Evolutionary conservation across 176 grass and related monocot genomes (phyloP), one percentile per base, ranked within the genome.

Genomic region (Phragmites australis): DNA sequence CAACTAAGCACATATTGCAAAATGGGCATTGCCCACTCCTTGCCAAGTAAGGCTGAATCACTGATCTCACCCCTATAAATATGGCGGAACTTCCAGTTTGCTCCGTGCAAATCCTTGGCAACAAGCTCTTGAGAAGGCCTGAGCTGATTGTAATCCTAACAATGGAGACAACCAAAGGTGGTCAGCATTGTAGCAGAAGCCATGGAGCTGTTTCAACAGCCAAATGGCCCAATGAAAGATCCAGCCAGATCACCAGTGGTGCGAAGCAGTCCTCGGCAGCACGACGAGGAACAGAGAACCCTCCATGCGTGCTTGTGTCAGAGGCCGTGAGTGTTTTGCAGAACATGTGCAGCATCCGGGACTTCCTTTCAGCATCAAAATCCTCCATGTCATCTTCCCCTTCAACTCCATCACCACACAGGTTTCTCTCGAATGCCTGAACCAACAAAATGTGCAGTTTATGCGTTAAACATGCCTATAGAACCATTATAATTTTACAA

Each of bases 271-370:
- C 93, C 77, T 99, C 97, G 0, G 97, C 97, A 81, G 97, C 97
- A 61, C 97, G 90, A 31, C 97, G 97, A 82, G 97, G 97, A 75
- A 99, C 97, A 43, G 97, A 99, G 93, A 99, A 99, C 5, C 97
- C 97, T 68, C 97, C 97, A 25, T 99, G 97, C 0, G 93, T 99
- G 72, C 97, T 99, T 6, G 97, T 99, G 85, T 99, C 97, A 18
- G 97, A 99, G 78, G 97, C 97, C 9, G 97, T 99, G 13, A 99
- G 84, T 0, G 97, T 99, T 88, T 99, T 99, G 87, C 97, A 99
- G 76, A 99, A 99, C 97, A 99, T 99, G 68, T 99, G 97, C 32
- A 88, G 84, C 78, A 89, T 95, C 23, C 75, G 26, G 14, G 97
- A 62, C 72, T 86, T 93, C 56, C 46, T 88, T 64, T 91, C 81